Evolutionary conservation across 192 early-diverging fungal genomes (phyloP).

Genomic region (Coemansia sp.): DNA sequence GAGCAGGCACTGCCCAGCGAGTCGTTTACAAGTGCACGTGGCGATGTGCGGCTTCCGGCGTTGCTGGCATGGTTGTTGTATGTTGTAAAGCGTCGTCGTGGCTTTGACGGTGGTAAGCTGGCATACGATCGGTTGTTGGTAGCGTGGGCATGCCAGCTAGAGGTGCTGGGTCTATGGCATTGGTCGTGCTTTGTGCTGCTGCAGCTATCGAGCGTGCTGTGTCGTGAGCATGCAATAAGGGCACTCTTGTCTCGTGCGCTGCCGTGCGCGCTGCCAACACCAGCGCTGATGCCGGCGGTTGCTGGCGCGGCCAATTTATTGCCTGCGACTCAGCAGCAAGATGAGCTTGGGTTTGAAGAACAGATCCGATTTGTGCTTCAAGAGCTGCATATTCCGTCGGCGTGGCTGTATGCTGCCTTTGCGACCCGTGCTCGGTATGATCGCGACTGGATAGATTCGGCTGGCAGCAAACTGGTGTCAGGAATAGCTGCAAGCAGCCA

Average conservation of each 20-base stretch:
- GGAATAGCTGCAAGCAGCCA: conserved; percentile 1
- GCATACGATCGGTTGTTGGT: conserved; percentile 57
- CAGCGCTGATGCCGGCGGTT: conserved; percentile 4
- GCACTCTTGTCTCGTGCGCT: conserved; percentile 30
- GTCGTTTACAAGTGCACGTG: conserved; percentile 55
- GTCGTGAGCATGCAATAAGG: conserved; percentile 54
- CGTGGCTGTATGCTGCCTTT: conserved; percentile 54
- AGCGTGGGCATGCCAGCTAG: conserved; percentile 67
- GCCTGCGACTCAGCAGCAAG: not conserved
- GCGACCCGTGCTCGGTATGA: conserved; percentile 56
- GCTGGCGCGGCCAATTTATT: conserved; percentile 14
- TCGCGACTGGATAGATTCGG: conserved; percentile 29
- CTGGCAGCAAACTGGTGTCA: not conserved
- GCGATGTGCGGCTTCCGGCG: conserved; percentile 71
- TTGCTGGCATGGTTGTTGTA: conserved; percentile 59
- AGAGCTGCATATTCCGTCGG: conserved; percentile 57
- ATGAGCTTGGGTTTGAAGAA: conserved; percentile 6
- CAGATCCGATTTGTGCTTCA: conserved; percentile 59
- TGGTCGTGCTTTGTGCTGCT: conserved; percentile 80
- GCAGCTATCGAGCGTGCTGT: conserved; percentile 55
- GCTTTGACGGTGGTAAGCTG: conserved; percentile 49
- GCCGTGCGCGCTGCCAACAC: conserved; percentile 14
- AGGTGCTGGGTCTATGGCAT: conserved; percentile 73
- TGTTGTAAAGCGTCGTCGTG: conserved; percentile 42
- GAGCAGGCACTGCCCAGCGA: conserved; percentile 61